phyloP scores from a whole-genome alignment of 768 basidiomycete genomes.

The Ramaria sp. region DNA sequence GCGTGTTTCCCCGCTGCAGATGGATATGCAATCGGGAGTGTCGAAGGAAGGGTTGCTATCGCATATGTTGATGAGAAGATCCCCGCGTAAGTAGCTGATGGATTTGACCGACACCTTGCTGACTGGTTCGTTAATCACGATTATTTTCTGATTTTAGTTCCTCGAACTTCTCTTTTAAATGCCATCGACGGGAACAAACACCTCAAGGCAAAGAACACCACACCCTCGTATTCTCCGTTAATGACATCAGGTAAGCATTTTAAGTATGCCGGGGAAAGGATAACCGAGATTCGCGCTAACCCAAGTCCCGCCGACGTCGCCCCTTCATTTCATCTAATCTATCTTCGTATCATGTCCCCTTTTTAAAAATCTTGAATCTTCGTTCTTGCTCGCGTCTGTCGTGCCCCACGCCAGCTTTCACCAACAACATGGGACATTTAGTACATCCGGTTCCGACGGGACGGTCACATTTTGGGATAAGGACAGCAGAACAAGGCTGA shows the following conservation, averaged over 20 bases:
- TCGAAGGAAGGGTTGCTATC: conserved; percentile 31
- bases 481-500: conserved; percentile 29
- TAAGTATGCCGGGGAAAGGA: background rate
- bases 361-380: background rate
- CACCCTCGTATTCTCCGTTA: conserved; percentile 44
- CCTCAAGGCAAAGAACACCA: conserved; percentile 24
- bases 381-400: background rate
- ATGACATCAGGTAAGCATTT: conserved; percentile 28
- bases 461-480: conserved; percentile 29
- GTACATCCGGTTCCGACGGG: conserved; percentile 20
- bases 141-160: conserved; percentile 15
- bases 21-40: conserved; percentile 20
- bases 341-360: background rate
- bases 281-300: background rate
- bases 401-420: conserved; percentile 1
- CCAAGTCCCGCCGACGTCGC: background rate
- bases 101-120: background rate
- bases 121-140: conserved; percentile 3
- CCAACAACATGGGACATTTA: conserved; percentile 10
- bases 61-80: conserved; percentile 24
- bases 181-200: conserved; percentile 28
- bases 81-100: background rate
- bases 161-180: conserved; percentile 50
- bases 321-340: background rate
- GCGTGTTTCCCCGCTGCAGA: conserved; percentile 19